Evolutionary conservation across 805 yeast genomes (phyloP).

Genomic region (Candida ovalis): DNA sequence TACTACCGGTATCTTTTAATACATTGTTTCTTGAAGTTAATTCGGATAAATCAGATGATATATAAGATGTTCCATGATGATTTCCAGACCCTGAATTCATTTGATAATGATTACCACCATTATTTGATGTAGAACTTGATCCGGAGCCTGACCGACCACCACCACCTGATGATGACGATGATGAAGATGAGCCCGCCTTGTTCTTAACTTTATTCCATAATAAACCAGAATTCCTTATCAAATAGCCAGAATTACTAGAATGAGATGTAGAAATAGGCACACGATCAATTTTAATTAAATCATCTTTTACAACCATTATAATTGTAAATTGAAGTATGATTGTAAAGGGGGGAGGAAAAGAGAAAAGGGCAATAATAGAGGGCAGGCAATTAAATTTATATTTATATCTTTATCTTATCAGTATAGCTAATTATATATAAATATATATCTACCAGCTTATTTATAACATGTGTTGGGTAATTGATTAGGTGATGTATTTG

Average conservation of each 20-base stretch:
- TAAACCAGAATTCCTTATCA: slow-evolving; percentile 10
- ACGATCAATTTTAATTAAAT: neutral
- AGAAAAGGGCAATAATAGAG: neutral
- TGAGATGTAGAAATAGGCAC: slow-evolving; percentile 1
- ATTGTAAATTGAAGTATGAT: no score
- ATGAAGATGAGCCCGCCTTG: slow-evolving; percentile 1
- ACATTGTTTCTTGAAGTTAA: neutral
- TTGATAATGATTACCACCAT: neutral
- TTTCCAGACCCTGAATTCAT: neutral
- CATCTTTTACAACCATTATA: neutral
- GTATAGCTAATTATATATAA: no score
- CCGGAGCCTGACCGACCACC: neutral
- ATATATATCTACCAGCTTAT: no score
- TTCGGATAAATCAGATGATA: neutral
- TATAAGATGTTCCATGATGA: neutral
- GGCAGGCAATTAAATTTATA: neutral
- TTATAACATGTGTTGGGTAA: neutral
- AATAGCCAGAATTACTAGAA: slow-evolving; percentile 5
- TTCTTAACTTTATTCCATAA: slow-evolving; percentile 16
- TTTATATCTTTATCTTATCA: no score
- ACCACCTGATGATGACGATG: neutral
- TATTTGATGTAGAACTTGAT: neutral
- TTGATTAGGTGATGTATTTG: neutral
- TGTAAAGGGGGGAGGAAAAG: neutral
- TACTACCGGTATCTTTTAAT: slow-evolving; percentile 31